Evolutionary conservation across 768 basidiomycete species (phyloP).

Genomic region (Leccinum fibrillosum): DNA sequence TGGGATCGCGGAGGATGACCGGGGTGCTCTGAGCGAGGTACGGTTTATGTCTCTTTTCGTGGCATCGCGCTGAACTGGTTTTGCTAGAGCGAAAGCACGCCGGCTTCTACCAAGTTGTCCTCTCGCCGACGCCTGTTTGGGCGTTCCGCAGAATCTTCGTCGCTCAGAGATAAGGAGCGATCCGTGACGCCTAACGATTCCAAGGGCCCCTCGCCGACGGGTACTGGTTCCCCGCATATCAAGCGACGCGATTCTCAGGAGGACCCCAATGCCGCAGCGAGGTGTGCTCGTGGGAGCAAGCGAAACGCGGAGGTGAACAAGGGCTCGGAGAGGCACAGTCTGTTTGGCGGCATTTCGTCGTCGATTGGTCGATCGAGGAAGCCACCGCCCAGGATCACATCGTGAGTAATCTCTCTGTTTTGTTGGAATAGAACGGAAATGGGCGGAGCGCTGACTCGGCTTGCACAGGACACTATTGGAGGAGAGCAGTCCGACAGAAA

Average conservation of each 20-base stretch:
- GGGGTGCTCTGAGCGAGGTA: conserved; percentile 67
- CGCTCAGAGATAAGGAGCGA: conserved; percentile 35
- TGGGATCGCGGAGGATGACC: conserved; percentile 44
- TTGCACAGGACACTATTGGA: conserved; percentile 30
- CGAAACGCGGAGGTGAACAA: conserved; percentile 47
- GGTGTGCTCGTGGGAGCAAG: conserved; percentile 43
- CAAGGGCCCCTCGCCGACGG: conserved; percentile 25
- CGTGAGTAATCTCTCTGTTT: conserved; percentile 41
- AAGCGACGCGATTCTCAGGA: conserved; percentile 24
- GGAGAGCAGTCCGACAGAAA: conserved; percentile 38
- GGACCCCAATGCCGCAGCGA: conserved; percentile 20
- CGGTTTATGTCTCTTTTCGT: conserved; percentile 16
- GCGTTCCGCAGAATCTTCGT: conserved; percentile 43
- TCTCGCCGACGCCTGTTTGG: conserved; percentile 56
- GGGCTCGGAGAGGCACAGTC: conserved; percentile 63
- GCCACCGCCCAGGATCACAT: conserved; percentile 71
- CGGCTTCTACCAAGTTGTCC: conserved; percentile 33
- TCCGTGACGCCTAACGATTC: conserved; percentile 26
- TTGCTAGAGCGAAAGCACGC: conserved; percentile 49
- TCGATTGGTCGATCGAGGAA: conserved; percentile 70
- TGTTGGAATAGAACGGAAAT: neutral
- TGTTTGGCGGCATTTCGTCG: conserved; percentile 69
- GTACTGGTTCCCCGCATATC: conserved; percentile 18
- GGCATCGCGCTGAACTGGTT: neutral
- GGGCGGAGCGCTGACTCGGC: neutral